These are phyloP conservation scores for Boletus semigastroideus DNA, from an alignment of 1,284 basidiomycete genomes.

Conservation along the genomic window DNA sequence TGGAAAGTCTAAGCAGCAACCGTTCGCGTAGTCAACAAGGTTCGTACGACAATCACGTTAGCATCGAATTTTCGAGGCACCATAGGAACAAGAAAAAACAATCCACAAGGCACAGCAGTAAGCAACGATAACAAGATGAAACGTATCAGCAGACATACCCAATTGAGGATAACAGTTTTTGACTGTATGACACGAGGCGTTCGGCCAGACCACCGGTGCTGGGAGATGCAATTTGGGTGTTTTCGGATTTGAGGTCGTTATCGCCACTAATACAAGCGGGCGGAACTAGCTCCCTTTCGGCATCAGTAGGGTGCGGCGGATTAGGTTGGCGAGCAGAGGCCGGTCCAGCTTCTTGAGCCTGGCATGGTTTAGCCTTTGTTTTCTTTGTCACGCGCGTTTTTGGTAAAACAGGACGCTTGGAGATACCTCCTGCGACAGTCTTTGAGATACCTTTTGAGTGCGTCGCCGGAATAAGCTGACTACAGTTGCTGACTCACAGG, in stretches of 20 bases:
- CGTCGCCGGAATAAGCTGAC: conserved; percentile 1
- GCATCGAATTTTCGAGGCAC: conserved; percentile 17
- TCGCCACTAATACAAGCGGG: conserved; percentile 24
- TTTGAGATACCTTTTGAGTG: conserved; percentile 22
- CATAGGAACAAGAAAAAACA: conserved; percentile 10
- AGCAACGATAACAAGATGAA: conserved; percentile 21
- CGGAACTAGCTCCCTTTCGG: conserved; percentile 19
- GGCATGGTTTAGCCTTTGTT: conserved; percentile 17
- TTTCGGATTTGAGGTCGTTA: conserved; percentile 13
- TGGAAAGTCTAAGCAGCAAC: conserved; percentile 32
- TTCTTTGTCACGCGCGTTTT: conserved; percentile 22
- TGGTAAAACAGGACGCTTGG: conserved; percentile 16
- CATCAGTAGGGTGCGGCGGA: conserved; percentile 17
- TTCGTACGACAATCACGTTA: conserved; percentile 29
- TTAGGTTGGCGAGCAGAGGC: conserved; percentile 11
- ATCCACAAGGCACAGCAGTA: conserved; percentile 25
- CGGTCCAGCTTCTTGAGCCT: conserved; percentile 10
- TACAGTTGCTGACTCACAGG: conserved; percentile 23
- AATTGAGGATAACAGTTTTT: conserved; percentile 34
- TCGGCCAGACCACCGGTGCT: conserved; percentile 25
- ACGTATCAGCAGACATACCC: conserved; percentile 29
- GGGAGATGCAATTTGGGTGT: conserved; percentile 8
- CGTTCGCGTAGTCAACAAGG: conserved; percentile 16
- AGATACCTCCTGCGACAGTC: conserved; percentile 13
- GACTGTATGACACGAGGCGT: conserved; percentile 36